Base-by-base conservation (phyloP, 2,329 filamentous ascomycete species). In the Epichloe baconii region DNA sequence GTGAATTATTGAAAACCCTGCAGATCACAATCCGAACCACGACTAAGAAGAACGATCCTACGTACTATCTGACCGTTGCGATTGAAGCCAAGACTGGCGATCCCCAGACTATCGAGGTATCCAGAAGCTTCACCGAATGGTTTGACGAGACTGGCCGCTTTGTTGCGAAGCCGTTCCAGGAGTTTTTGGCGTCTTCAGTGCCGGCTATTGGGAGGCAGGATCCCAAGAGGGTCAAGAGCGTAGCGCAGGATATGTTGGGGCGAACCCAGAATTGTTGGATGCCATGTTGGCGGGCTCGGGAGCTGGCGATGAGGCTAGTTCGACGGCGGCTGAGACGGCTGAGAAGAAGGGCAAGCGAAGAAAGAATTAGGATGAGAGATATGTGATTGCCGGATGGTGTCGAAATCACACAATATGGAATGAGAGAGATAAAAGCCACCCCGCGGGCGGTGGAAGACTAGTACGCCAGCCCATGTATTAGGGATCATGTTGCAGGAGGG, bases 31-130 rank as follows among this genome's bases (percentile, higher is more conserved):
- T 97, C 58, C 74, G 78, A 2, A 87, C 83, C 40, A 79, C 77
- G 1, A 82, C 80, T 1, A 83, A 85, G 62, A 96, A 96, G 66
- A 80, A 90, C 68, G 78, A 83, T 40, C 88, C 89, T 1, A 77
- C 82, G 44, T 98, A 98, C 73, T 78, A 86, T 62, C 71, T 95
- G 54, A 80, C 77, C 43, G 75, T 95, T 48, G 76, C 73, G 45
- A 68, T 80, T 50, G 72, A 71, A 37, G 47, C 59, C 48, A 70
- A 68, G 53, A 61, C 63, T 38, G 65, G 64, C 53, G 63, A 66
- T 48, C 57, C 66, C 41, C 62, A 74, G 54, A 71, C 70, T 17
- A 62, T 79, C 53, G 73, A 80, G 56, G 67, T 89, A 54, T 68
- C 75, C 55, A 76, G 77, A 44, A 76, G 83, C 37, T 91, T 93